Evolutionary conservation across 202 grass and related monocot species (phyloP), one percentile per base, ranked within the genome.

Genomic region (Dendrocalamus latiflorus): DNA sequence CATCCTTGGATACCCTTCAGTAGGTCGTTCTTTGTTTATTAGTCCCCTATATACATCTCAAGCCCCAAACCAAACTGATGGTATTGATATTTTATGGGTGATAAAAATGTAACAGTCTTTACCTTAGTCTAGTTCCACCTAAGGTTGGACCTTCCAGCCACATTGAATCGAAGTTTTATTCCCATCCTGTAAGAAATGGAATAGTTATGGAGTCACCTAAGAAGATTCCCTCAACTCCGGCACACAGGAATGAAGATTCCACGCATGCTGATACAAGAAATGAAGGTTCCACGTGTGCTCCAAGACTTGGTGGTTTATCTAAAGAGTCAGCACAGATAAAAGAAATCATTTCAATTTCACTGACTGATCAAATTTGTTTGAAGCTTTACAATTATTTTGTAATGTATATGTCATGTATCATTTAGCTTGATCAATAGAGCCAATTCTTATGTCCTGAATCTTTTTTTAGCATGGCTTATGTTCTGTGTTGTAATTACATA

Each of bases 301-400:
- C 70, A 41, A 92, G 54, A 75, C 80, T 92, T 67, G 94, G 94
- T 91, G 90, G 94, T 7, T 75, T 97, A 70, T 92, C 85, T 50
- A 89, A 91, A 89, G 94, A 94, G 54, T 92, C 74, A 57, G 86
- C 56, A 85, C 62, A 65, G 28, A 65, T 97, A 77, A 94, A 97
- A 65, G 83, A 83, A 70, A 92, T 94, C 66, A 91, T 97, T 89
- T 87, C 76, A 37, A n/a, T n/a, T n/a, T n/a, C n/a, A n/a, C n/a
- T n/a, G n/a, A n/a, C n/a, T n/a, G n/a, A n/a, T n/a, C n/a, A n/a
- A n/a, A n/a, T n/a, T n/a, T n/a, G n/a, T n/a, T n/a, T n/a, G n/a
- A n/a, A n/a, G n/a, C n/a, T n/a, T n/a, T n/a, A n/a, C n/a, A n/a
- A n/a, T n/a, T n/a, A n/a, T n/a, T n/a, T n/a, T n/a, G n/a, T n/a